Evolutionary conservation across 2,329 filamentous ascomycete genomes (phyloP).

Genomic region (Tolypocladium tundrense): DNA sequence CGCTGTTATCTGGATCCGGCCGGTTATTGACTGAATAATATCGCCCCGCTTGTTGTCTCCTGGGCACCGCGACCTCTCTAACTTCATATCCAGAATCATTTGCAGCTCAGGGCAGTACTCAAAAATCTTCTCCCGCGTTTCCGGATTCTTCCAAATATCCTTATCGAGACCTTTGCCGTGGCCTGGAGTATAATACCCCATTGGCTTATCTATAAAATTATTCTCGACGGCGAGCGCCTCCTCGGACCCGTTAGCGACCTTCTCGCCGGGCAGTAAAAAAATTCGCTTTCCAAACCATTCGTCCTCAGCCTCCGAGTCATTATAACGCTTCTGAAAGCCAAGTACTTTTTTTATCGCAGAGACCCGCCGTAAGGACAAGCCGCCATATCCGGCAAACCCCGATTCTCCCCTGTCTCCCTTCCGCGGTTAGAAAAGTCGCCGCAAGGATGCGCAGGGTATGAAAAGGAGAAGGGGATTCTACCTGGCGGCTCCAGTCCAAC

Average conservation of each 20-base stretch:
- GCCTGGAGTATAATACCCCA: conserved; percentile 43
- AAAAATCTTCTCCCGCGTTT: conserved; percentile 35
- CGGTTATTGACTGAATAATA: too few species aligned
- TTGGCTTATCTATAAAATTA: conserved; percentile 37
- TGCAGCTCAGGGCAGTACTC: conserved; percentile 46
- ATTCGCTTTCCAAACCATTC: conserved; percentile 44
- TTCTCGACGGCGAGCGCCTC: conserved; percentile 39
- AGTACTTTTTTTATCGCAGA: conserved; percentile 38
- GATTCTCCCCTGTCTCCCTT: conserved; percentile 16
- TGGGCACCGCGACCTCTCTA: conserved; percentile 35
- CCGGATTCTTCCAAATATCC: conserved; percentile 34
- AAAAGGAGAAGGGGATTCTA: conserved; percentile 9
- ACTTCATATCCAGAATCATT: conserved; percentile 46
- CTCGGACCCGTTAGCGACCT: conserved; percentile 30
- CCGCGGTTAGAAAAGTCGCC: too few species aligned
- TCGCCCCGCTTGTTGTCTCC: conserved; percentile 6
- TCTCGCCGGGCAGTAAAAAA: conserved; percentile 34
- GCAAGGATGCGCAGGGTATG: conserved; percentile 11
- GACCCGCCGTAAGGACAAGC: conserved; percentile 42
- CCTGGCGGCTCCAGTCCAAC: conserved; percentile 44
- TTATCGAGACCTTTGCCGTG: conserved; percentile 29
- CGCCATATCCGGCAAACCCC: conserved; percentile 41
- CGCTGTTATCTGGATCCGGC: too few species aligned
- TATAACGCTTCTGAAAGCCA: conserved; percentile 36
- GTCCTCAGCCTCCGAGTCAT: conserved; percentile 41